Evolutionary conservation across 2,329 filamentous ascomycete species (phyloP).

Genomic region (Pseudogymnoascus sp.): DNA sequence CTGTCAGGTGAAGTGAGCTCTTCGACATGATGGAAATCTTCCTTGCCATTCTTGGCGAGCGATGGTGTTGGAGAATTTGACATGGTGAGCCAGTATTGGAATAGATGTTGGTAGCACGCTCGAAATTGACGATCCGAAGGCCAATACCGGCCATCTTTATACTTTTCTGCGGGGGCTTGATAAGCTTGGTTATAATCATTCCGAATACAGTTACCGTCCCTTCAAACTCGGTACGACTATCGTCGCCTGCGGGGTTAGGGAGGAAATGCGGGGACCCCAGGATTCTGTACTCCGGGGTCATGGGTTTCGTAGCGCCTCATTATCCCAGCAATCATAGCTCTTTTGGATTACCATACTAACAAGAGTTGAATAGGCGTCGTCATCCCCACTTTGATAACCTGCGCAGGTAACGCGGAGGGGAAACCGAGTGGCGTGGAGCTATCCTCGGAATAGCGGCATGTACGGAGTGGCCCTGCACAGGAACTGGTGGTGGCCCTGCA

Average conservation of each 20-base stretch:
- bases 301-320: neutral
- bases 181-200: neutral
- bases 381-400: neutral
- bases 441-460: neutral
- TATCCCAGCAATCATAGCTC: neutral
- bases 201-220: neutral
- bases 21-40: neutral
- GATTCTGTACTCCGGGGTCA: neutral
- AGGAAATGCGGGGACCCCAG: neutral
- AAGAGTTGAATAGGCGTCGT: neutral
- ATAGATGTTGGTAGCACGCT: neutral
- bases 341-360: neutral
- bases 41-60: slow-evolving; percentile 14
- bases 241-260: neutral
- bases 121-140: neutral
- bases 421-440: neutral
- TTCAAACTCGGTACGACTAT: neutral
- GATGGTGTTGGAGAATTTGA: slow-evolving; percentile 15
- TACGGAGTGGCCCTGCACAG: neutral
- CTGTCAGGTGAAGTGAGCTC: slow-evolving; percentile 4
- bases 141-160: neutral
- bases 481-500: neutral
- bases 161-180: neutral
- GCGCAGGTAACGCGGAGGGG: neutral
- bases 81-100: slow-evolving; percentile 10